Percentiles rank a stretch among this genome's conserved stretches.
These are phyloP conservation scores for Dictyostelium purpureum DNA, from an alignment of 78 protist species.

Conservation along the genomic window DNA sequence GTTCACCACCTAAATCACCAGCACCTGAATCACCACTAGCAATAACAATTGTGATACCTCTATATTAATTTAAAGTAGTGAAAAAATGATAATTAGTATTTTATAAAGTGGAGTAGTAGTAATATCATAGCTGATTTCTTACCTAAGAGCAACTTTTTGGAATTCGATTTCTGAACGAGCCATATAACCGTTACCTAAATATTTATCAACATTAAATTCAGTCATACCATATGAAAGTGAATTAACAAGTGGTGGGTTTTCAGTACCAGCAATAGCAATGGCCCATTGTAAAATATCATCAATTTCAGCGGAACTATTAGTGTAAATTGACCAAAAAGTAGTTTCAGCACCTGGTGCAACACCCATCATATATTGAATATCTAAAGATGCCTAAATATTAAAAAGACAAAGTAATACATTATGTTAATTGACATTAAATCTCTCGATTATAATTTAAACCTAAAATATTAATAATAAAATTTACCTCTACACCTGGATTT, in stretches of 20 bases:
- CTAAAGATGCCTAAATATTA: conserved; percentile 75
- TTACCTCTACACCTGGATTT: conserved; percentile 78
- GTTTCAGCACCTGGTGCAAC: conserved; percentile 59
- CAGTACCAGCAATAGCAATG: not conserved
- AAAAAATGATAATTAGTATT: no score
- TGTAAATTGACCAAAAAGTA: conserved; percentile 71
- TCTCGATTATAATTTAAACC: not conserved
- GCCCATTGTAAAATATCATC: conserved; percentile 64
- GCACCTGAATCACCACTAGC: conserved; percentile 84
- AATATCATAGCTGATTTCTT: no score
- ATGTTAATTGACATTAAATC: not conserved
- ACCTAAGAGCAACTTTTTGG: conserved; percentile 25
- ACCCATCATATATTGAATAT: conserved; percentile 83
- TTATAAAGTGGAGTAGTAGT: no score
- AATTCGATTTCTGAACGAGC: conserved; percentile 48
- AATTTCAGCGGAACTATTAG: conserved; percentile 41
- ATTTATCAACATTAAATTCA: conserved; percentile 40
- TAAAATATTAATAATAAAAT: not conserved
- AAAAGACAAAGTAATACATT: no score
- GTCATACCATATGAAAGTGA: conserved; percentile 79
- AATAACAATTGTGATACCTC: conserved; percentile 70
- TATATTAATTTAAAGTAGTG: no score
- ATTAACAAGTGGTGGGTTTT: conserved; percentile 66
- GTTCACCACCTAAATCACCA: conserved; percentile 29
- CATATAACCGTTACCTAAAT: conserved; percentile 41